Base-by-base conservation (phyloP, 2,329 filamentous ascomycete genomes). In the Colletotrichum zoysiae region DNA sequence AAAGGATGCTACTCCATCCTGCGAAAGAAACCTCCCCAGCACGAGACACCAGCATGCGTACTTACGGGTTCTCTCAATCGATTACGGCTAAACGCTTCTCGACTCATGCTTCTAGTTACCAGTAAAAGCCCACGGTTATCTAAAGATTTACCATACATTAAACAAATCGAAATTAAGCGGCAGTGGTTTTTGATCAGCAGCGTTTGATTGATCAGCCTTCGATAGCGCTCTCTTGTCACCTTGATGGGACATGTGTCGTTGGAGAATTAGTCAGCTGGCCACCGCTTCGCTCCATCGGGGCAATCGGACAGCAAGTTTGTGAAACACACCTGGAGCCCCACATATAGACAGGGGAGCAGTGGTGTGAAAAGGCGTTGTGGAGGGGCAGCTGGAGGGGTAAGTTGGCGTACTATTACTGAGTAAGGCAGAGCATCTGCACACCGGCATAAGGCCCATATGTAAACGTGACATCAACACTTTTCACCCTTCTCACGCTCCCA, bases 381-480 rank as follows among this genome's bases (percentile, higher is more conserved):
- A 68, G 69, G 69, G 69, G 65, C 69, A 71, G 58, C 51, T 64
- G 58, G 69, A 71, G 65, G 69, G 69, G 69, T 64, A 71, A 69
- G 20, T 57, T 53, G 46, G 57, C 51, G 57, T 44, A 20, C 7
- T 7, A n/a, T n/a, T n/a, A n/a, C n/a, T n/a, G n/a, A n/a, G n/a
- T n/a, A 5, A 30, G 30, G 30, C 26, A 63, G 23, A 44, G 23
- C 48, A 53, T 18, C 33, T 44, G 58, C 26, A 20, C 42, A 44
- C 16, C 18, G 14, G 44, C 68, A 38, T 71, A 16, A 53, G 69
- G 5, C 38, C 9, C 53, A 38, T 60, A 23, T 33, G 18, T 40
- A 20, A 58, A 30, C 51, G 69, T 71, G 69, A 69, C 69, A 59
- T 71, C 55, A 56, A 50, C 59, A 69, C 23, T 35, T 68, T 46